phyloP scores from a whole-genome alignment of 257 asterid species.

The Scutellaria minor region DNA sequence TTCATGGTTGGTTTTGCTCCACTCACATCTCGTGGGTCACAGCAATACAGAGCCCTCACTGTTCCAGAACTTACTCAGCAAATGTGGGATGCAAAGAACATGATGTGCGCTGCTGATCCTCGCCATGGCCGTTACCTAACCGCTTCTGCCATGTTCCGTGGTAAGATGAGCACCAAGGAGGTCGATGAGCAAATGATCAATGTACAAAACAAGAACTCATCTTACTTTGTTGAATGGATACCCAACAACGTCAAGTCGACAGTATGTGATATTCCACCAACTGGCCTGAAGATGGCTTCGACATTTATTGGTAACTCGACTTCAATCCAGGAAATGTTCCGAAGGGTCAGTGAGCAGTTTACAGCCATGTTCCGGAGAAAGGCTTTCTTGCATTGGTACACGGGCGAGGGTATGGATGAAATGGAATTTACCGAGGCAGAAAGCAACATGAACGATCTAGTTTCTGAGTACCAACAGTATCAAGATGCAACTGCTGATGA shows the following conservation, averaged over 20 bases:
- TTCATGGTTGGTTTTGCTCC: conserved; percentile 91
- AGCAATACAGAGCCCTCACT: conserved; percentile 75
- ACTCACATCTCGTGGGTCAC: conserved; percentile 88
- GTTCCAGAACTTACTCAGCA: conserved; percentile 83
- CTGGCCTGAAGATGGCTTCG: conserved; percentile 31
- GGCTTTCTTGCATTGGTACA: conserved; percentile 37
- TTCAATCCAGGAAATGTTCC: conserved; percentile 32
- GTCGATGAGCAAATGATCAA: conserved; percentile 35
- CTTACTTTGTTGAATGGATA: conserved; percentile 33
- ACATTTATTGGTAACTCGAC: conserved; percentile 32
- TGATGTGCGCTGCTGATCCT: conserved; percentile 47
- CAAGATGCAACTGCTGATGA: conserved; percentile 86
- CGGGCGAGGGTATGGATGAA: conserved; percentile 38
- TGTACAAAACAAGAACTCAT: conserved; percentile 32
- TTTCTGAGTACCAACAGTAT: conserved; percentile 79
- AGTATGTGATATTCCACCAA: conserved; percentile 40
- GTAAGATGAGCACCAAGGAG: conserved; percentile 34
- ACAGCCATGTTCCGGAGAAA: conserved; percentile 34
- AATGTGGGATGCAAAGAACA: conserved; percentile 88
- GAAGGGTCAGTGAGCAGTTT: conserved; percentile 32
- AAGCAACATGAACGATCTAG: conserved; percentile 83
- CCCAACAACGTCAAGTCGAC: conserved; percentile 64
- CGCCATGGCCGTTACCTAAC: conserved; percentile 38
- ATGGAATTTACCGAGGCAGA: conserved; percentile 39
- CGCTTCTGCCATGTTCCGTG: conserved; percentile 34